phyloP scores from a whole-genome alignment of 2,329 filamentous ascomycete genomes.

The Ophioceras dolichostomum region DNA sequence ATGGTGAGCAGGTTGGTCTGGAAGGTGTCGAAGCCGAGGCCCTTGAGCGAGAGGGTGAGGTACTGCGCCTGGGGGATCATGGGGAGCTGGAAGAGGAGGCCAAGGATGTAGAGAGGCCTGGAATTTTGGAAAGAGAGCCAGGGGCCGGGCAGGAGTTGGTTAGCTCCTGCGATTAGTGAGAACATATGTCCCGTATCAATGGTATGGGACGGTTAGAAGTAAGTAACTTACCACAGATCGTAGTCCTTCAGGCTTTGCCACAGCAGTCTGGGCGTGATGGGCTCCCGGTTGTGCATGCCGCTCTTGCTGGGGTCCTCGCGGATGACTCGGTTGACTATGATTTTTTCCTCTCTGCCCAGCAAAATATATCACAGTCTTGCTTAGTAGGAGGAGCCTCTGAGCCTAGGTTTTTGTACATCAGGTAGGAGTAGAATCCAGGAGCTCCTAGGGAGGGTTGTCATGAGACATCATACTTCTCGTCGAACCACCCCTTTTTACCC shows the following conservation, averaged over 20 bases:
- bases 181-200: too few species aligned
- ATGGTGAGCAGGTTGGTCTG: slow-evolving; percentile 52
- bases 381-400: too few species aligned
- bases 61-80: slow-evolving; percentile 35
- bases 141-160: too few species aligned
- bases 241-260: slow-evolving; percentile 34
- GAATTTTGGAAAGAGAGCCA: not conserved
- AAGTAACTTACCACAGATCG: slow-evolving; percentile 11
- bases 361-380: too few species aligned
- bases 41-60: slow-evolving; percentile 44
- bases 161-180: too few species aligned
- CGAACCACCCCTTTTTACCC: slow-evolving; percentile 46
- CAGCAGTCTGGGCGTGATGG: slow-evolving; percentile 34
- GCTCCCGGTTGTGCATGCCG: slow-evolving; percentile 48
- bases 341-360: slow-evolving; percentile 42
- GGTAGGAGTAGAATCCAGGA: not conserved
- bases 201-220: too few species aligned
- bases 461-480: slow-evolving; percentile 29
- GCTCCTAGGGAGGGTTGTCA: too few species aligned
- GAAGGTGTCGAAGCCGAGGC: slow-evolving; percentile 47
- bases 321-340: slow-evolving; percentile 45
- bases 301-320: slow-evolving; percentile 49
- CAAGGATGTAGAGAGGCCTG: slow-evolving; percentile 39
- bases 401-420: not conserved
- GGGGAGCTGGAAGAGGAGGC: slow-evolving; percentile 41